These are phyloP conservation scores for Myriosclerotinia duriaeana DNA, from an alignment of 2,329 filamentous ascomycete genomes.

Conservation along the genomic window DNA sequence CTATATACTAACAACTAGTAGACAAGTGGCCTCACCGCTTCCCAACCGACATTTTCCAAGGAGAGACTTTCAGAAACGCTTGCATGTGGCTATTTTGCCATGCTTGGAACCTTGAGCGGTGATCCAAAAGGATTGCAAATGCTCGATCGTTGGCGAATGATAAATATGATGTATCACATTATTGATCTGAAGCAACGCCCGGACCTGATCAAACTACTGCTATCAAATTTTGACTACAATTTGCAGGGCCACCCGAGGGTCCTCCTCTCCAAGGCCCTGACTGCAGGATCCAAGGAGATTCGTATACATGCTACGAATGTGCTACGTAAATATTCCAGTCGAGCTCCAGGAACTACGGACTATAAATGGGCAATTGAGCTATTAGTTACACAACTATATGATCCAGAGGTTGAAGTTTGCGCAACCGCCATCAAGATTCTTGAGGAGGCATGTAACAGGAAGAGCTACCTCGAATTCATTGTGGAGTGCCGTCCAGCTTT, in stretches of 20 bases:
- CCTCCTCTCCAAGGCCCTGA: slow-evolving; percentile 89
- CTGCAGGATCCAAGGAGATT: slow-evolving; percentile 86
- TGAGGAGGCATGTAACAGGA: slow-evolving; percentile 94
- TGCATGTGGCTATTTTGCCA: slow-evolving; percentile 89
- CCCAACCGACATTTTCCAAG: slow-evolving; percentile 83
- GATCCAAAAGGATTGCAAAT: slow-evolving; percentile 82
- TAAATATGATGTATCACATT: slow-evolving; percentile 99
- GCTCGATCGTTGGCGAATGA: slow-evolving; percentile 94
- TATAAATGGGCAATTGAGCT: slow-evolving; percentile 96
- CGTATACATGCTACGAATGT: slow-evolving; percentile 86
- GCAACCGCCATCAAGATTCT: slow-evolving; percentile 95
- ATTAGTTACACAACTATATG: slow-evolving; percentile 97
- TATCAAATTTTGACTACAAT: slow-evolving; percentile 90
- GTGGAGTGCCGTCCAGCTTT: slow-evolving; percentile 93
- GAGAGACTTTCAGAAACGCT: slow-evolving; percentile 83
- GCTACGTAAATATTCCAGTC: slow-evolving; percentile 79
- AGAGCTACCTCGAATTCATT: slow-evolving; percentile 87
- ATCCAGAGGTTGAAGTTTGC: slow-evolving; percentile 95
- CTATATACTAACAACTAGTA: slow-evolving; percentile 40
- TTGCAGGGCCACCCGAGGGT: slow-evolving; percentile 86
- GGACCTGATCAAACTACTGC: slow-evolving; percentile 83
- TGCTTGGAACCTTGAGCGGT: slow-evolving; percentile 82
- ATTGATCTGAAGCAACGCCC: slow-evolving; percentile 87
- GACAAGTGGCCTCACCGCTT: slow-evolving; percentile 73
- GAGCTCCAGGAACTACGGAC: slow-evolving; percentile 56